Base-by-base conservation (phyloP, 768 basidiomycete genomes). In the Pisolithus microcarpus region DNA sequence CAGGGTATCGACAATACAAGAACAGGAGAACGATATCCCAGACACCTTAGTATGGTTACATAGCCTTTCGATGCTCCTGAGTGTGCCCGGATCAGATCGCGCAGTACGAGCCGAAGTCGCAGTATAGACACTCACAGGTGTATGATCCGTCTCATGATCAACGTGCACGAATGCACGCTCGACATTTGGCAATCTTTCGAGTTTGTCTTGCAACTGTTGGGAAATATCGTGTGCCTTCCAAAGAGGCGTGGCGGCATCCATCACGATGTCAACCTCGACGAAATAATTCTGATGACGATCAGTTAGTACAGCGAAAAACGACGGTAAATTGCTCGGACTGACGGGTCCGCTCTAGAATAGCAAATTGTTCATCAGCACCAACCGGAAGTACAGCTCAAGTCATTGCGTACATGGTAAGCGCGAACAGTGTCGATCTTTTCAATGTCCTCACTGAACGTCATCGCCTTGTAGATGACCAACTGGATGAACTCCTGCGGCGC, bases 141-240 rank as follows among this genome's bases (percentile, higher is more conserved):
- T 61, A 68, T 94, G 92, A n/a, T 84, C 85, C 5, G 87, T 85
- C 70, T 95, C 93, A 61, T 95, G 86, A 69, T 96, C 93, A 52
- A 95, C 90, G 63, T 96, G 93, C 23, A 96, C 91, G 65, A 94
- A 96, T 36, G 93, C 93, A 36, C 93, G 75, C 55, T 89, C 92
- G 39, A 96, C 93, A 59, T 90, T 87, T 2, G 92, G 91, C 37
- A 96, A 71, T 15, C 81, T 78, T 63, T 96, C 93, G 43, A 96
- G 82, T 69, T 87, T 90, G 62, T 92, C 91, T 62, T 92, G 90
- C 16, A 92, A 69, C 55, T 84, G 76, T 66, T 92, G 89, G 58
- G 85, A 85, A 52, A 90, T 62, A 64, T 92, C 90, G 63, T 92
- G 90, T 18, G 91, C 89, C 65, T 84, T 85, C 84, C 86, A 90